Evolutionary conservation across 495 filamentous ascomycete species (phyloP), one percentile per base, ranked within the genome.

Genomic region (Penicillium subrubescens): DNA sequence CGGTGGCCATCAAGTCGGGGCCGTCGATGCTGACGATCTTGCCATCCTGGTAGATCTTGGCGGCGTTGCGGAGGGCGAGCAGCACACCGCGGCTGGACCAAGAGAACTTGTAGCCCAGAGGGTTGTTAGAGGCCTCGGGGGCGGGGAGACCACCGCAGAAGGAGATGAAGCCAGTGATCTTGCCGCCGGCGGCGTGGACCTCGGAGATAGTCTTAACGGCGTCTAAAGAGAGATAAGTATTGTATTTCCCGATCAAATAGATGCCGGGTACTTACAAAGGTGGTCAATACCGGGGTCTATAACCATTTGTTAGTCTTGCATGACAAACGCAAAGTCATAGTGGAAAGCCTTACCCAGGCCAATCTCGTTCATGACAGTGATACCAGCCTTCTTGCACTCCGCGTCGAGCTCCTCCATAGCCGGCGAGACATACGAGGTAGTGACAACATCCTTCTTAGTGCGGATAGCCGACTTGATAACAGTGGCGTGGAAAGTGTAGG

Each of bases 301-400:
- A 21, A 23, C 10, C 19, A 48, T 27, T n/a, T 48, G 39, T 62
- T 52, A 39, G 48, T 17, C 53, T 29, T 17, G 29, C 15, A 29
- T 63, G 59, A 46, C 71, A 71, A 79, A 73, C 5, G 21, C 3
- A 78, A 81, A 61, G 0, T 39, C 15, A 10, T 31, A 39, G 23
- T 14, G 6, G 15, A 39, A 17, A 46, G 11, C 11, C 61, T 35
- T 51, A 62, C 83, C 88, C 51, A 96, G 76, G 61, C 94, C 94
- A 74, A 97, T 96, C 86, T 99, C 95, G 74, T 99, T 97, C 90
- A 99, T 91, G 62, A 99, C 93, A 0, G 93, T 96, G 69, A 99
- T 98, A 54, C 93, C 94, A 10, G 96, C 96, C 51, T 90, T 89
- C 84, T 97, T 97, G 73, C 85, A 87, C 65, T 88, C 84, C 60